These are phyloP conservation scores for Fusarium nodosum DNA, from an alignment of 2,329 filamentous ascomycete genomes.

Conservation along the genomic window DNA sequence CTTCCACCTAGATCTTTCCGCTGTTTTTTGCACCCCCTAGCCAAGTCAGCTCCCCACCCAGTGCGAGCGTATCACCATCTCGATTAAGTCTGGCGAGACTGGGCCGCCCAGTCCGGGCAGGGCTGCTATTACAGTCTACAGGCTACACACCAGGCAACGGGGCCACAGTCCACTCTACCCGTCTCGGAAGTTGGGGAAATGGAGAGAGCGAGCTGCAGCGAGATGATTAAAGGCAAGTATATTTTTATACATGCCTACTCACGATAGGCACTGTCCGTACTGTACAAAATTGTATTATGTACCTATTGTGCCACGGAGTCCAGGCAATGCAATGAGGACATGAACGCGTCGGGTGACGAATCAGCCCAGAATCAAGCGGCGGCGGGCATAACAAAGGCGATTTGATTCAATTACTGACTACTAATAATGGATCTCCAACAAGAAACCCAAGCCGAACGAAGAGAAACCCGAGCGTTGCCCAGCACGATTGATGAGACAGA, in stretches of 20 bases:
- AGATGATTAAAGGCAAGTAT: constrained; percentile 1
- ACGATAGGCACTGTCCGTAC: neutral
- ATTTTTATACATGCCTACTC: neutral
- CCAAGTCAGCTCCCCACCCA: constrained; percentile 46
- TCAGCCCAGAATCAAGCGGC: constrained; percentile 47
- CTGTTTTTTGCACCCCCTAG: too few species aligned
- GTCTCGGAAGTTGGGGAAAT: constrained; percentile 46
- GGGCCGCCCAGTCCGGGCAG: constrained; percentile 21
- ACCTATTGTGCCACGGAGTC: constrained; percentile 37
- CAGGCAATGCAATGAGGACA: constrained; percentile 32
- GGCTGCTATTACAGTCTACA: neutral
- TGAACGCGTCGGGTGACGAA: constrained; percentile 48
- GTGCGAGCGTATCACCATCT: constrained; percentile 45
- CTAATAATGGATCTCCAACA: constrained; percentile 28
- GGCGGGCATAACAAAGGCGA: constrained; percentile 25
- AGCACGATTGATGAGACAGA: constrained; percentile 20
- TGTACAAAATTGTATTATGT: constrained; percentile 36
- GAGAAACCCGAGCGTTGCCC: constrained; percentile 1
- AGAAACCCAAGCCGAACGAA: constrained; percentile 38
- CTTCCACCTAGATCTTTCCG: too few species aligned
- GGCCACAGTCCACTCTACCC: constrained; percentile 46
- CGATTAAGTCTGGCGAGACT: constrained; percentile 36
- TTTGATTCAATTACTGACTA: constrained; percentile 1
- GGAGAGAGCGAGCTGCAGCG: constrained; percentile 21
- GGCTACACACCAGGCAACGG: constrained; percentile 15